Evolutionary conservation across 148 eudicot species (phyloP).

Genomic region (Chenopodium suecicum): DNA sequence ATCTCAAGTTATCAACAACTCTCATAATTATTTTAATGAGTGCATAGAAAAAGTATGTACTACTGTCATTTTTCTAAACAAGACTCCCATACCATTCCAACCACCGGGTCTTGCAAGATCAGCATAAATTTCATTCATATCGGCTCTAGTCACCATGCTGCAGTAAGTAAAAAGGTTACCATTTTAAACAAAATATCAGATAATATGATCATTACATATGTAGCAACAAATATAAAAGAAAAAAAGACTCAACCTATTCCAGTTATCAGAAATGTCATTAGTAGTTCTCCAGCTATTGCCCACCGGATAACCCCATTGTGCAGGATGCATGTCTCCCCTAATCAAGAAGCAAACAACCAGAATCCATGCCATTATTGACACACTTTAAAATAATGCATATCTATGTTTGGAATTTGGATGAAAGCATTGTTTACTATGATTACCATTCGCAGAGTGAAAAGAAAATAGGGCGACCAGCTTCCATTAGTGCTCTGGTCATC

Average conservation of each 20-base stretch:
- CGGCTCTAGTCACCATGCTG: conserved; percentile 83
- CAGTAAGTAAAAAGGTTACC: neutral
- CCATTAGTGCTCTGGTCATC: conserved; percentile 84
- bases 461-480: conserved; percentile 73
- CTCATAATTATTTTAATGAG: neutral
- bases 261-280: conserved; percentile 58
- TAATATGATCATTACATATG: neutral
- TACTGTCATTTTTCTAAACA: neutral
- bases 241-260: conserved; percentile 51
- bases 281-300: conserved; percentile 98
- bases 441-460: conserved; percentile 94
- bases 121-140: conserved; percentile 69
- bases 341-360: neutral
- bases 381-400: no score
- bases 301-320: conserved; percentile 63
- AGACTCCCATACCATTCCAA: conserved; percentile 70
- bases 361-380: neutral
- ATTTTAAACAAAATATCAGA: neutral
- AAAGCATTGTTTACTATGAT: neutral
- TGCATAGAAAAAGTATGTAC: neutral
- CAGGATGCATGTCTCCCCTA: conserved; percentile 91
- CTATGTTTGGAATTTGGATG: neutral
- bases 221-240: neutral
- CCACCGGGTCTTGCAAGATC: conserved; percentile 89
- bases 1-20: no score